Conservation (phyloP, 2,329 filamentous ascomycete genomes). For the Aureobasidium vineae region DNA sequence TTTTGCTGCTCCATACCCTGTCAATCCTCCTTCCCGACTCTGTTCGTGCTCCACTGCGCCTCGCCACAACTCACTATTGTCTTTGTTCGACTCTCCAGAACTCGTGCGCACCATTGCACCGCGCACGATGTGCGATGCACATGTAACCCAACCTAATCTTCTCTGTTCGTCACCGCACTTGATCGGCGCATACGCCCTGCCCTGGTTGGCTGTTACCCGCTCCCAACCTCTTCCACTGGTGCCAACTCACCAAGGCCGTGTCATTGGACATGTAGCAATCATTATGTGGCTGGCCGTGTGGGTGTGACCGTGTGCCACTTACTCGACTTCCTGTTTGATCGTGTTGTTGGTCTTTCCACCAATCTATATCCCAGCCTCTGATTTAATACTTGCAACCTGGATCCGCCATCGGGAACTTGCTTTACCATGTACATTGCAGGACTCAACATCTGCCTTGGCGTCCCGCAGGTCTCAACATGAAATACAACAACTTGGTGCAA, state of each 20-base stretch:
- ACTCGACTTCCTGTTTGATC: neutral
- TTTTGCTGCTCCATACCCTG: constrained; percentile 1
- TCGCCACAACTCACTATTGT: neutral
- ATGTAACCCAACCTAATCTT: constrained; percentile 22
- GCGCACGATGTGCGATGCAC: constrained; percentile 1
- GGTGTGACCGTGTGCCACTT: constrained; percentile 12
- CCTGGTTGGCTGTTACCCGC: neutral
- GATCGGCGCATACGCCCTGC: neutral
- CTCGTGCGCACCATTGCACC: neutral
- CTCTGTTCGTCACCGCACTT: constrained; percentile 21
- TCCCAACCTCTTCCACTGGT: constrained; percentile 21
- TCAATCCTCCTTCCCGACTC: neutral
- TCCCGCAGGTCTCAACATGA: neutral
- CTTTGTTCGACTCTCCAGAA: constrained; percentile 2
- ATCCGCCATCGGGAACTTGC: neutral
- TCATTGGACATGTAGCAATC: neutral
- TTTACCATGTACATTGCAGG: neutral
- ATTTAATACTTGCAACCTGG: neutral
- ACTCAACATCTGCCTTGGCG: neutral
- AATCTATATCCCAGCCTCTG: constrained; percentile 14
- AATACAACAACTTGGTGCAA: neutral
- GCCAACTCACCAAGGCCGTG: constrained; percentile 13
- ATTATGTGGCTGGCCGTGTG: constrained; percentile 8
- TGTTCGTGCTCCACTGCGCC: constrained; percentile 6
- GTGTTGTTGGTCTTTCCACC: constrained; percentile 13